Base-by-base conservation (phyloP, 768 basidiomycete genomes). In the Termitomyces eurrhizus region DNA sequence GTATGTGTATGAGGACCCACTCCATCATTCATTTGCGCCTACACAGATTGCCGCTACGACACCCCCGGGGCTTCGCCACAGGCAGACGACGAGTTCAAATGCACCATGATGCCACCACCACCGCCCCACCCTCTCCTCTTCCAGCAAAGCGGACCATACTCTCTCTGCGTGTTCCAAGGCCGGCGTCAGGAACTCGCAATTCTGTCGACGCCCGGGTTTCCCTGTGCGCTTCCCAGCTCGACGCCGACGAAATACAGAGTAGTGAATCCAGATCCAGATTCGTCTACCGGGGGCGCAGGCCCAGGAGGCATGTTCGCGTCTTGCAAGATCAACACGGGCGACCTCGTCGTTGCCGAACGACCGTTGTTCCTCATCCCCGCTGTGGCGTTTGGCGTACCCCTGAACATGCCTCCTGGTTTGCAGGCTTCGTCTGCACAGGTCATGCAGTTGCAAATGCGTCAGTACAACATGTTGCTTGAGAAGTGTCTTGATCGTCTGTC, bases 331-430 rank as follows among this genome's bases (percentile, higher is more conserved):
- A 11, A 46, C 14, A 4, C 51, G 13, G 50, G 54, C 11, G 63
- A 58, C 24, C 52, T 64, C 2, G 48, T 64, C 7, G 7, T 56
- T 11, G 44, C 63, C 1, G 63, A 79, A 56, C 73, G 78, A 1
- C 77, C 77, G 1, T 62, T 78, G 37, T 62, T 78, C 21, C 62
- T 78, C 8, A 42, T 56, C 16, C 70, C 70, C 7, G 57, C 32
- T 54, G 52, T 6, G 12, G 49, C 39, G 9, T 11, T 32, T 3
- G 26, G 1, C 7, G 45, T 32, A n/a, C 32, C 26, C 0, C 9
- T 50, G 3, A n/a, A 29, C 9, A 14, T 41, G 29, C 57, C 37
- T 9, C 57, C 41, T 24, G 9, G 9, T 2, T 29, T 45, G 21
- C 46, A 54, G 11, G 44, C 41, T 49, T 36, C 49, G 55, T 60